Evolutionary conservation across 495 filamentous ascomycete species (phyloP).

Genomic region (Lasiosphaeria ovina): DNA sequence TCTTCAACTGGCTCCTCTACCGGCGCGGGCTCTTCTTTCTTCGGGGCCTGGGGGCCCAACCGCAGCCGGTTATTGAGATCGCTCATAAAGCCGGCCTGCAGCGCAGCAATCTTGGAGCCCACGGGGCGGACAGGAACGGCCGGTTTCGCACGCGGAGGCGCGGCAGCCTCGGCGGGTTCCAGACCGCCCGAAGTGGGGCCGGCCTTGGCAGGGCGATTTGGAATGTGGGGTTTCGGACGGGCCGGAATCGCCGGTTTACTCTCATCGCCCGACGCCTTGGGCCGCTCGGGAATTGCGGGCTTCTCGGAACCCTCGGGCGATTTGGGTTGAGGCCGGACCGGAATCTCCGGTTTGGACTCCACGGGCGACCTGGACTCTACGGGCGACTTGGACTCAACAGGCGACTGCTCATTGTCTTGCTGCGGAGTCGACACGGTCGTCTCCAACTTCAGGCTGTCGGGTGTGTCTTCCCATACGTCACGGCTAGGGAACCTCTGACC

Average conservation of each 20-base stretch:
- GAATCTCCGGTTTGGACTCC: conserved; percentile 31
- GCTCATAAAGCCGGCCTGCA: conserved; percentile 86
- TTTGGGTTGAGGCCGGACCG: conserved; percentile 24
- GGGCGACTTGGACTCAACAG: conserved; percentile 22
- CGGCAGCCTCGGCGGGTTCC: conserved; percentile 42
- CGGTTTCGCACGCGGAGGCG: conserved; percentile 64
- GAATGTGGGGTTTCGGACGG: conserved; percentile 78
- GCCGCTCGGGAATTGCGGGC: conserved; percentile 44
- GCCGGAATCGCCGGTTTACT: conserved; percentile 47
- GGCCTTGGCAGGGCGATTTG: conserved; percentile 64
- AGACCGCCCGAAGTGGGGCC: conserved; percentile 28
- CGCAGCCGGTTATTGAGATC: conserved; percentile 85
- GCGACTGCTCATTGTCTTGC: conserved; percentile 38
- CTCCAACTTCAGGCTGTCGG: conserved; percentile 75
- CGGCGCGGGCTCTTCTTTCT: conserved; percentile 59
- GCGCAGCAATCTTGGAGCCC: conserved; percentile 82
- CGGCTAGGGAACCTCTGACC: conserved; percentile 85
- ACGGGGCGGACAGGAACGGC: conserved; percentile 75
- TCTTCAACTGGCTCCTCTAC: conserved; percentile 57
- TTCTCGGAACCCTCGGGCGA: conserved; percentile 25
- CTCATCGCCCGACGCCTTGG: conserved; percentile 43
- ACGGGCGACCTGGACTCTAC: conserved; percentile 23
- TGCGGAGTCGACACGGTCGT: conserved; percentile 74
- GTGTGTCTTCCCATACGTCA: conserved; percentile 96
- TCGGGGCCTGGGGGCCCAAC: conserved; percentile 69